Evolutionary conservation across 192 early-diverging fungal genomes (phyloP).

Genomic region (Backusella tarrabulga): DNA sequence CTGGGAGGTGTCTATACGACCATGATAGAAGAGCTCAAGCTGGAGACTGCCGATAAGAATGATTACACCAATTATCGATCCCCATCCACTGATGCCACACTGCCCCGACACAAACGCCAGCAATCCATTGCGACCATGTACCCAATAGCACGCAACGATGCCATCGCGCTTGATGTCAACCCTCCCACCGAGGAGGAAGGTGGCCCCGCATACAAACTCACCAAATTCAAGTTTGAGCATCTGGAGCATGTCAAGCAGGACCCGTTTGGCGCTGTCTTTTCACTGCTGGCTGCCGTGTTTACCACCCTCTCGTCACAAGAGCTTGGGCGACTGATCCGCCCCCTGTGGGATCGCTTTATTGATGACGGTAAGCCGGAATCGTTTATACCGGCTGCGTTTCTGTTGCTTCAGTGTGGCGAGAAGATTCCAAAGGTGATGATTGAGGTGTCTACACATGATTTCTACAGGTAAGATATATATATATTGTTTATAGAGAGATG

Average conservation of each 20-base stretch:
- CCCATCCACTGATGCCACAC: too few relatives aligned
- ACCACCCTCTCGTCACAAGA: slow-evolving; percentile 43
- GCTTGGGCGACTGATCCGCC: slow-evolving; percentile 32
- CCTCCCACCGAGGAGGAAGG: slow-evolving; percentile 8
- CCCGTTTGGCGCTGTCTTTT: slow-evolving; percentile 43
- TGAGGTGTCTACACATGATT: slow-evolving; percentile 41
- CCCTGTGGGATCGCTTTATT: slow-evolving; percentile 50
- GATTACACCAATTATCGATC: not conserved
- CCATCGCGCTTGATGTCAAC: not conserved
- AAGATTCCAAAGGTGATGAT: slow-evolving; percentile 43
- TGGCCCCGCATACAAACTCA: not conserved
- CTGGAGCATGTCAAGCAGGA: slow-evolving; percentile 40
- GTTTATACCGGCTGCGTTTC: slow-evolving; percentile 46
- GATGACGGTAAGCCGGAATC: slow-evolving; percentile 44
- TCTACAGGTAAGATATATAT: slow-evolving; percentile 39
- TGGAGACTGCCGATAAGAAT: not conserved
- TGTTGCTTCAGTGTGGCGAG: slow-evolving; percentile 59
- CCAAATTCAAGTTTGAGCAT: slow-evolving; percentile 33
- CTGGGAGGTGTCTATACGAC: slow-evolving; percentile 30
- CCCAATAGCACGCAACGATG: not conserved
- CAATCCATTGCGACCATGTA: slow-evolving; percentile 9
- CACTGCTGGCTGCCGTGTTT: slow-evolving; percentile 51
- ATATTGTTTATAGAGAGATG: not conserved
- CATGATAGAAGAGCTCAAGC: not conserved
- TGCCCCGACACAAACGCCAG: slow-evolving; percentile 10